phyloP scores from a whole-genome alignment of 441 rosid genomes.

The Theobroma grandiflorum region DNA sequence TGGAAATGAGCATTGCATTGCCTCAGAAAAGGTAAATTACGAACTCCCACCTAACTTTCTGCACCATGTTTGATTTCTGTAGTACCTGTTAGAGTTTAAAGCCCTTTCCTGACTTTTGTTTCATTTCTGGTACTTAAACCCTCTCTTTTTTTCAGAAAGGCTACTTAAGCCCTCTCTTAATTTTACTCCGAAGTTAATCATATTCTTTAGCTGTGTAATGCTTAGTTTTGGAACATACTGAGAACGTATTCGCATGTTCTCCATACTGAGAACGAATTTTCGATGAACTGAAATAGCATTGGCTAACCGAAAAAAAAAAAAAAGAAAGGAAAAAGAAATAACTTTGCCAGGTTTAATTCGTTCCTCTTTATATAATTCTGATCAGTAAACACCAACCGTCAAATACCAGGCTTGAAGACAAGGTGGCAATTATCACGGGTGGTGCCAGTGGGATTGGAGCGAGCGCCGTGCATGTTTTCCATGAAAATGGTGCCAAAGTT shows the following conservation, averaged over 20 bases:
- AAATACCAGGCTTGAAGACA: constrained; percentile 23
- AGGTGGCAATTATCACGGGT: constrained; percentile 33
- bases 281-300: too few species aligned
- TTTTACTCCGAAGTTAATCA: neutral
- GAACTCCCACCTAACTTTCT: neutral
- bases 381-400: neutral
- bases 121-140: too few species aligned
- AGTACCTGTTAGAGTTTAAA: neutral
- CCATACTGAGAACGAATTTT: neutral
- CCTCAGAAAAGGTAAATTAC: constrained; percentile 15
- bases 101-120: too few species aligned
- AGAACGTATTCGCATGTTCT: neutral
- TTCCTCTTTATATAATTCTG: neutral
- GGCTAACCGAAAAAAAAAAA: too few species aligned
- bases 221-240: too few species aligned
- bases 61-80: neutral
- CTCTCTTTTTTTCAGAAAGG: too few species aligned
- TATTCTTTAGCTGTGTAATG: neutral
- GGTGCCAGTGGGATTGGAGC: constrained; percentile 40
- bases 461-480: constrained; percentile 20
- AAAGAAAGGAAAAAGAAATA: too few species aligned
- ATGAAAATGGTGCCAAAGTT: constrained; percentile 33
- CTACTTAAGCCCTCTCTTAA: neutral
- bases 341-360: neutral
- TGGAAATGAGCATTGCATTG: constrained; percentile 11